A percentile compares a stretch with the other conserved stretches of the same genome.
These are phyloP conservation scores for Boechera divaricarpa DNA, from an alignment of 345 rosid species.

Conservation along the genomic window DNA sequence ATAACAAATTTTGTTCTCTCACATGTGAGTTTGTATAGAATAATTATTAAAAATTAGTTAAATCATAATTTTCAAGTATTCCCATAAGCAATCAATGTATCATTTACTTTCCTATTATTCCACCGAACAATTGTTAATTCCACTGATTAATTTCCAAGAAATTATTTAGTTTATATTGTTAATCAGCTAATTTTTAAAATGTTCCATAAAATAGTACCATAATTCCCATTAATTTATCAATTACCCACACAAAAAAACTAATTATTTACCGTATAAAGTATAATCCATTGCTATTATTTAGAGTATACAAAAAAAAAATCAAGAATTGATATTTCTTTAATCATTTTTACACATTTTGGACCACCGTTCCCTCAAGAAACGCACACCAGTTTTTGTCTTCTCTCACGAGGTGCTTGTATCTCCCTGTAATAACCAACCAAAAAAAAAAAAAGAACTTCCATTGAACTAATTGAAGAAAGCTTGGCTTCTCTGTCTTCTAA, in stretches of 20 bases:
- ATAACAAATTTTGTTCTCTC: background rate
- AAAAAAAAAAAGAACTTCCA: constrained; percentile 18
- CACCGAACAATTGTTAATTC: background rate
- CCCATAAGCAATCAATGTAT: background rate
- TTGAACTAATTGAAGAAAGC: constrained; percentile 36
- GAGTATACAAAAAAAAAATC: background rate
- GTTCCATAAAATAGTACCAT: background rate
- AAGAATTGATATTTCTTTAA: constrained; percentile 21
- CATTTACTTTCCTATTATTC: background rate
- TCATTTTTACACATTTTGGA: constrained; percentile 18
- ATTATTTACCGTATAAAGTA: background rate
- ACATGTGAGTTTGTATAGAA: background rate
- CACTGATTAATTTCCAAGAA: background rate
- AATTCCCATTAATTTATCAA: background rate
- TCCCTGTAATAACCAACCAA: constrained; percentile 2
- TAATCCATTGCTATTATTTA: background rate
- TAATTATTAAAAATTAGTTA: background rate
- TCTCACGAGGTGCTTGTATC: constrained; percentile 42
- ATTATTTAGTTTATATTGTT: background rate
- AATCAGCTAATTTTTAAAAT: background rate
- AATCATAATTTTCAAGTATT: background rate
- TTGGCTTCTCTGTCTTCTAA: constrained; percentile 30
- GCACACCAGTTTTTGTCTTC: constrained; percentile 43
- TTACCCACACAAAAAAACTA: background rate
- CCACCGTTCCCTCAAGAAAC: constrained; percentile 36